Conservation (phyloP, 345 rosid genomes). For the Salix exigua region DNA sequence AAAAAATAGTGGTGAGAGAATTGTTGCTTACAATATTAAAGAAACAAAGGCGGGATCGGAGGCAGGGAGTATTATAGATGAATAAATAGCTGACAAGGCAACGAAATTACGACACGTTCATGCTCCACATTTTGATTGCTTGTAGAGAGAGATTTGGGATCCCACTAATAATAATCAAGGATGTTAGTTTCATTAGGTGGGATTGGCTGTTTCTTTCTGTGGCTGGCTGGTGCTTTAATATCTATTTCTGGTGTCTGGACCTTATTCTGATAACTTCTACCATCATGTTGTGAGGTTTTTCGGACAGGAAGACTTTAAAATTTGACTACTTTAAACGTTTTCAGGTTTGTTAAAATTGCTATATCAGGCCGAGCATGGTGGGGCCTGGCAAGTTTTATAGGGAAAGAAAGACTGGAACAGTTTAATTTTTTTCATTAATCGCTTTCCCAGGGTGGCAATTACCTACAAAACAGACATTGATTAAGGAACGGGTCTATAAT, state of each 20-base stretch:
- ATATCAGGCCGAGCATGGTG: background rate
- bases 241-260: conserved; percentile 11
- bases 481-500: background rate
- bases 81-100: conserved; percentile 17
- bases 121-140: background rate
- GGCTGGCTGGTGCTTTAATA: conserved; percentile 10
- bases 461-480: background rate
- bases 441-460: background rate
- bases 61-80: background rate
- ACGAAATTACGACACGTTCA: conserved; percentile 24
- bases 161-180: conserved; percentile 11
- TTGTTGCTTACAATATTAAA: background rate
- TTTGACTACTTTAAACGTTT: background rate
- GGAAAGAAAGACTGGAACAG: background rate
- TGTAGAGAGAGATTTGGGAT: conserved; percentile 1
- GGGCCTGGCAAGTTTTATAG: background rate
- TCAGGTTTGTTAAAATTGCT: background rate
- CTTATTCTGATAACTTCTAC: background rate
- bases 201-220: conserved; percentile 7
- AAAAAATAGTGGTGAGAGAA: background rate
- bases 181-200: conserved; percentile 18
- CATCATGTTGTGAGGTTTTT: background rate
- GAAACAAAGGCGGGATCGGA: conserved; percentile 24
- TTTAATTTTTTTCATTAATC: background rate
- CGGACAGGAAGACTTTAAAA: background rate